Percentiles rank a stretch among this genome's conserved stretches.
phyloP scores from a whole-genome alignment of 495 filamentous ascomycete genomes.

The Penicillium atrosanguineum region DNA sequence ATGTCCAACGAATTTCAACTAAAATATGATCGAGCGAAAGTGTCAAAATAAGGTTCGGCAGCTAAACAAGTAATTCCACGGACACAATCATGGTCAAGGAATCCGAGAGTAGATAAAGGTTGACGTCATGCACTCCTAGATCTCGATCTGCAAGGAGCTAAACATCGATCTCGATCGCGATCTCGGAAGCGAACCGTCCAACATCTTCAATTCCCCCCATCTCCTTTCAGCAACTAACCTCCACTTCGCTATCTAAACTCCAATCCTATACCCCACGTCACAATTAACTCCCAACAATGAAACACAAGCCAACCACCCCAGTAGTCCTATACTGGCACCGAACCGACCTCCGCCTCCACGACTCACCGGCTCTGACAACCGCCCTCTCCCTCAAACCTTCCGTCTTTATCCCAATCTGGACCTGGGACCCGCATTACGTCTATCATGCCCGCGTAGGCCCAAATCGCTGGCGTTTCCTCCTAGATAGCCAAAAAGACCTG shows the following conservation, averaged over 20 bases:
- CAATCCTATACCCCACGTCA: not conserved
- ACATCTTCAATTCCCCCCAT: too few species aligned
- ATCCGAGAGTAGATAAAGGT: not conserved
- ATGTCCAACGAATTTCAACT: not conserved
- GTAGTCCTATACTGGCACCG: constrained; percentile 75
- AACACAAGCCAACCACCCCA: constrained; percentile 17
- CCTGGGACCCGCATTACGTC: constrained; percentile 73
- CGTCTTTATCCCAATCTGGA: constrained; percentile 64
- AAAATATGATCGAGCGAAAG: not conserved
- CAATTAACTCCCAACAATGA: not conserved
- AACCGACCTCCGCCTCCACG: constrained; percentile 69
- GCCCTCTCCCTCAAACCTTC: constrained; percentile 61
- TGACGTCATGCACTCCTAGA: not conserved
- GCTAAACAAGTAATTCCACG: not conserved
- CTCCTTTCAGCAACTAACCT: too few species aligned
- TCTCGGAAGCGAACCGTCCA: not conserved
- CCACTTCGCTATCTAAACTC: too few species aligned
- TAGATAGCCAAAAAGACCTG: constrained; percentile 65
- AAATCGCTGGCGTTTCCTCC: constrained; percentile 67
- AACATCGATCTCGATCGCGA: not conserved
- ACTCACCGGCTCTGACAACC: constrained; percentile 64
- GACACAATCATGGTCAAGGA: not conserved
- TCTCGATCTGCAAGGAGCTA: not conserved
- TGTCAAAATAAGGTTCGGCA: not conserved
- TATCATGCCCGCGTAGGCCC: constrained; percentile 61